Percentiles rank a stretch among this genome's conserved stretches.
phyloP scores from a whole-genome alignment of 2,329 filamentous ascomycete species.

The Lachnellula arida region DNA sequence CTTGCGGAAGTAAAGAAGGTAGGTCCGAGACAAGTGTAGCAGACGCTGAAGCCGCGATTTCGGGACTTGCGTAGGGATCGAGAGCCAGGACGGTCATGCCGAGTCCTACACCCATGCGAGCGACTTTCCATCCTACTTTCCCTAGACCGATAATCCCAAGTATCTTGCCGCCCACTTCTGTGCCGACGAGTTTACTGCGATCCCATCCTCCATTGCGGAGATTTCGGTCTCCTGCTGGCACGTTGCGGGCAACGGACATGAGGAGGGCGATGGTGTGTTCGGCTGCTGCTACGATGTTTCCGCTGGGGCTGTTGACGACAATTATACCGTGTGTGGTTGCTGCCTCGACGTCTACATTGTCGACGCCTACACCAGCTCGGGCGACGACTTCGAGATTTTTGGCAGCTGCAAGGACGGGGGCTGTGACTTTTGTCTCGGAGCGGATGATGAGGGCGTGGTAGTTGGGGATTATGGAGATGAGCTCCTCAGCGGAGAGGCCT shows the following conservation, averaged over 20 bases:
- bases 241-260: conserved; percentile 68
- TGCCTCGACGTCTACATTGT: conserved; percentile 73
- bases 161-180: conserved; percentile 74
- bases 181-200: conserved; percentile 66
- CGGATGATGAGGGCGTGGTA: conserved; percentile 77
- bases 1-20: conserved; percentile 55
- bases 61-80: conserved; percentile 71
- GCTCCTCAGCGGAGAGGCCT: conserved; percentile 56
- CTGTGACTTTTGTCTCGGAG: conserved; percentile 76
- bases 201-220: conserved; percentile 74
- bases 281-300: conserved; percentile 76
- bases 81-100: conserved; percentile 72
- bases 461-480: conserved; percentile 60
- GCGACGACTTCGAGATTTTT: conserved; percentile 72
- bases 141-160: conserved; percentile 73
- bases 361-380: conserved; percentile 70
- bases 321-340: conserved; percentile 71
- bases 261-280: conserved; percentile 74
- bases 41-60: conserved; percentile 64
- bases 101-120: conserved; percentile 70
- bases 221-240: conserved; percentile 64
- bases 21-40: conserved; percentile 58
- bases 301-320: conserved; percentile 73
- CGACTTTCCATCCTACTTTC: conserved; percentile 79
- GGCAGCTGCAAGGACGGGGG: conserved; percentile 59